Base-by-base conservation (phyloP, 305 asterid genomes). In the Solanum chacoense region DNA sequence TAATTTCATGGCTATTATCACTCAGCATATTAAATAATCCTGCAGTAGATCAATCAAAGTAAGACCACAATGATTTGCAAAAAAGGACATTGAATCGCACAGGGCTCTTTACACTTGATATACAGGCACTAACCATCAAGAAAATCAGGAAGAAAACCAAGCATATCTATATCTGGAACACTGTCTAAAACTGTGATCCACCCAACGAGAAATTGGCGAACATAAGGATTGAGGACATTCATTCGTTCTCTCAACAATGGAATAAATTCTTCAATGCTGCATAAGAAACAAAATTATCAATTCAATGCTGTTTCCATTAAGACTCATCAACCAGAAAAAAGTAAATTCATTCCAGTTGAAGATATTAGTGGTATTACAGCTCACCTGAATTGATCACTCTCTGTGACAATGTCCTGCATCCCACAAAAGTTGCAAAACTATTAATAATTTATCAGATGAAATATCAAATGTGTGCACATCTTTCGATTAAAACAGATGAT, bases 121-220 rank as follows among this genome's bases (percentile, higher is more conserved):
- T 63, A 40, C 84, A 6, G 18, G 55, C 79, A 92, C 96, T 88
- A 87, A 95, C 98, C 98, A 91, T 95, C 98, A 89, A 95, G 98
- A 91, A 95, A 95, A 92, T 96, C 98, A 84, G 98, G 98, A 89
- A 96, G 98, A 92, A 96, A 96, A 32, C 98, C 98, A 87, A 96
- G 94, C 98, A 96, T 96, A 91, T 96, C 98, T 55, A 96, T 96
- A 84, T 95, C 98, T 32, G 98, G 98, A 91, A 96, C 98, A 90
- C 98, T 95, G 90, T 96, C 98, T 75, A 96, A 94, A 89, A 96
- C 98, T 85, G 98, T 96, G 91, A 96, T 96, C 98, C 98, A 96
- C 87, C 98, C 98, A 32, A 96, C 98, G 92, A 96, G 91, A 93
- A 96, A 96, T 91, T 96, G 98, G 88, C 98, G 98, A 90, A 96